Percentiles rank a stretch among this genome's conserved stretches.
These are phyloP conservation scores for Coemansia furcata DNA, from an alignment of 192 early-diverging fungal species.

Conservation along the genomic window DNA sequence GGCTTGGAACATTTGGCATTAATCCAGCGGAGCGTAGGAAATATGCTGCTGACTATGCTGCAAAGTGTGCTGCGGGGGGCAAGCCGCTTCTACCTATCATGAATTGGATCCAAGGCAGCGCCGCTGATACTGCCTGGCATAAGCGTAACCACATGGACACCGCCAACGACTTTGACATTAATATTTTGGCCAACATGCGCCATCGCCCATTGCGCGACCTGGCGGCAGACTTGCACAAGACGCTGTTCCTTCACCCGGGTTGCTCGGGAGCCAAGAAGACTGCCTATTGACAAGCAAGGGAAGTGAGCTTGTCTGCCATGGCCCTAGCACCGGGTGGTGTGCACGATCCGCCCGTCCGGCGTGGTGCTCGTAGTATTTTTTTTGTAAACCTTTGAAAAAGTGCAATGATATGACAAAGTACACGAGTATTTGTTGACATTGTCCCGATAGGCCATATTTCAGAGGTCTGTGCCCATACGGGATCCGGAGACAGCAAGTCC, in stretches of 20 bases:
- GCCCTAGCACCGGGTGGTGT: too few relatives aligned
- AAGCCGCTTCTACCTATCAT: background rate
- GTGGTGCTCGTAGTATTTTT: too few relatives aligned
- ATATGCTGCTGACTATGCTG: background rate
- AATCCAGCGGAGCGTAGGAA: background rate
- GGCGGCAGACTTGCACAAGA: background rate
- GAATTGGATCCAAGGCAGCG: background rate
- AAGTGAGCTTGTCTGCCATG: too few relatives aligned
- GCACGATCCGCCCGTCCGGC: background rate
- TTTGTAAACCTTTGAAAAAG: too few relatives aligned
- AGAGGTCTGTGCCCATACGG: background rate
- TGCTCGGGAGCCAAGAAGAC: conserved; percentile 1
- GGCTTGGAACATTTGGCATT: background rate
- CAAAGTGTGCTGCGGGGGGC: background rate
- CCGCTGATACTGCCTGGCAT: background rate
- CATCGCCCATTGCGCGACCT: background rate
- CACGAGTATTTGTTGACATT: too few relatives aligned
- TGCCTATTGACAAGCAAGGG: background rate
- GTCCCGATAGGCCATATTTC: too few relatives aligned
- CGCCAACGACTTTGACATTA: background rate
- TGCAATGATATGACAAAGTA: too few relatives aligned
- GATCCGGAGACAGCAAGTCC: background rate
- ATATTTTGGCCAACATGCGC: background rate
- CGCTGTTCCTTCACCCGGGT: background rate
- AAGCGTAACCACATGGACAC: background rate